phyloP scores from a whole-genome alignment of 441 rosid genomes.

The Melastoma candidum region DNA sequence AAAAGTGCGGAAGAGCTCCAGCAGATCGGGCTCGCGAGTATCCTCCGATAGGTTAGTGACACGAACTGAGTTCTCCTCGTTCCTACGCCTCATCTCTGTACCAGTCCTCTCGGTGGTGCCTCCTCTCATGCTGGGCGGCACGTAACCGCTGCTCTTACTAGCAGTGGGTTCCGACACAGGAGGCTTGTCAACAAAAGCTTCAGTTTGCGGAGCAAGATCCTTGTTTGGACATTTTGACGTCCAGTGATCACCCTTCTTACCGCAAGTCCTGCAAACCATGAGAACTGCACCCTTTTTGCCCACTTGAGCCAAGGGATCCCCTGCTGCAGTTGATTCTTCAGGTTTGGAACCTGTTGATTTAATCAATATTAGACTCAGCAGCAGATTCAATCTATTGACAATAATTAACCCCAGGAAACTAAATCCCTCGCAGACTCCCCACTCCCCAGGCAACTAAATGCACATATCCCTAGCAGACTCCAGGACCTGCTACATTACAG shows the following conservation, averaged over 20 bases:
- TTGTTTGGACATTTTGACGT: slow-evolving; percentile 64
- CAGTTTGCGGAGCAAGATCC: slow-evolving; percentile 48
- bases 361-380: no score
- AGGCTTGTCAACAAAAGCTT: slow-evolving; percentile 41
- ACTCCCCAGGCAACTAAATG: no score
- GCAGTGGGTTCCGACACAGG: slow-evolving; percentile 25
- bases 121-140: slow-evolving; percentile 49
- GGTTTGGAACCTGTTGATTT: slow-evolving; percentile 36
- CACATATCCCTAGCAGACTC: no score
- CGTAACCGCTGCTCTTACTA: slow-evolving; percentile 34
- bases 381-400: no score
- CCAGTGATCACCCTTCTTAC: slow-evolving; percentile 73
- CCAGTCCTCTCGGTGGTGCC: slow-evolving; percentile 44
- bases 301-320: slow-evolving; percentile 42
- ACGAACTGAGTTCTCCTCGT: slow-evolving; percentile 61
- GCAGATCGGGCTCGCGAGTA: slow-evolving; percentile 53
- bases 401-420: no score
- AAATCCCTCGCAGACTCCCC: no score
- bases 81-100: slow-evolving; percentile 59
- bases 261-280: slow-evolving; percentile 62
- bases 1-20: slow-evolving; percentile 56
- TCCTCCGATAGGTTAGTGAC: slow-evolving; percentile 60
- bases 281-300: slow-evolving; percentile 58
- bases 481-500: no score
- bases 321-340: slow-evolving; percentile 37